These are phyloP conservation scores for Phytophthora pseudosyringae DNA, from an alignment of 352 stramenopile species.

Conservation along the genomic window DNA sequence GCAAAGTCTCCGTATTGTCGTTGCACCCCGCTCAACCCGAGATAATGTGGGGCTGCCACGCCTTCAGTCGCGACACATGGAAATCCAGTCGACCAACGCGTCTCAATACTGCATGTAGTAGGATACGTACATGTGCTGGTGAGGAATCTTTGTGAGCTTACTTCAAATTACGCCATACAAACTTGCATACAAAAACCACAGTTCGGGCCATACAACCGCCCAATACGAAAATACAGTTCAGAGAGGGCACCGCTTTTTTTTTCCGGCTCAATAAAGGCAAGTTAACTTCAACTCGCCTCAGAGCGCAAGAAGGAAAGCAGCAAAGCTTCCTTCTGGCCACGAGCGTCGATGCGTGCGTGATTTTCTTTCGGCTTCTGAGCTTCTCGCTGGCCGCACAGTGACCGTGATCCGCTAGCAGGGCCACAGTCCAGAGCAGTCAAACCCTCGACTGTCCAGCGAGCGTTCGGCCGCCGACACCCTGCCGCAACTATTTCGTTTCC, in stretches of 20 bases:
- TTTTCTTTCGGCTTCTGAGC: slow-evolving; percentile 23
- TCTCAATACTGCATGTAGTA: too few relatives aligned
- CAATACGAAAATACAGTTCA: slow-evolving; percentile 12
- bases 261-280: slow-evolving; percentile 1
- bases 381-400: slow-evolving; percentile 5
- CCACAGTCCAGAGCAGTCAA: slow-evolving; percentile 23
- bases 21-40: neutral
- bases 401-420: neutral
- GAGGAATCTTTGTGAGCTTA: too few relatives aligned
- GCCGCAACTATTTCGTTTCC: slow-evolving; percentile 2
- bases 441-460: slow-evolving; percentile 1
- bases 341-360: slow-evolving; percentile 12
- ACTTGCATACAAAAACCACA: slow-evolving; percentile 8
- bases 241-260: slow-evolving; percentile 1
- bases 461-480: too few relatives aligned
- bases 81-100: neutral
- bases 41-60: slow-evolving; percentile 1
- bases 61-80: neutral
- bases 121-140: too few relatives aligned
- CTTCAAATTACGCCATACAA: slow-evolving; percentile 2
- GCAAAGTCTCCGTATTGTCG: slow-evolving; percentile 2
- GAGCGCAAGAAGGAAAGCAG: neutral
- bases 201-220: neutral
- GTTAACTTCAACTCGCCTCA: slow-evolving; percentile 1
- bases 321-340: slow-evolving; percentile 19